Percentiles rank a stretch among this genome's conserved stretches.
phyloP scores from a whole-genome alignment of 768 basidiomycete genomes.

The Artomyces pyxidatus region DNA sequence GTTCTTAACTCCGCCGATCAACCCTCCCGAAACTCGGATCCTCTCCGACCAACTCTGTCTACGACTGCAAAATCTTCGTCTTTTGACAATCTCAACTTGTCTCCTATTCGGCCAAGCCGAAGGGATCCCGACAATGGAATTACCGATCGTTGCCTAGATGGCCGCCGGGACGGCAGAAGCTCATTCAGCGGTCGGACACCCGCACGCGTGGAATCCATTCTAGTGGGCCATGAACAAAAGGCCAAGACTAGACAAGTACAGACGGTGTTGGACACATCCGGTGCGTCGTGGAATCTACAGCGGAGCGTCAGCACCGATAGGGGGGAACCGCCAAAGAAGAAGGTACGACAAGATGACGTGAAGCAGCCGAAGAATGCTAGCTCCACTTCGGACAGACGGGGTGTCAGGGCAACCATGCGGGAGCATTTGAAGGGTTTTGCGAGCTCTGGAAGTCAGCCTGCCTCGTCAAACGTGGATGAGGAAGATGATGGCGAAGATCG shows the following conservation, averaged over 20 bases:
- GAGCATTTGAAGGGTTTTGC: constrained; percentile 46
- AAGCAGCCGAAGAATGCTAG: constrained; percentile 4
- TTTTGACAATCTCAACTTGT: too few species aligned
- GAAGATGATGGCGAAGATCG: constrained; percentile 16
- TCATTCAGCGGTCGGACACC: constrained; percentile 6
- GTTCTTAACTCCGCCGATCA: too few species aligned
- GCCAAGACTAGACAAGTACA: constrained; percentile 25
- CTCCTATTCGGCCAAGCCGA: too few species aligned
- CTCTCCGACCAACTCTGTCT: too few species aligned
- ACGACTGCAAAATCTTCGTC: too few species aligned
- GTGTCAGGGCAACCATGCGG: constrained; percentile 31
- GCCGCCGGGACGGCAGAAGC: too few species aligned
- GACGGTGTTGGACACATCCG: constrained; percentile 43
- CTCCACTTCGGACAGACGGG: constrained; percentile 10
- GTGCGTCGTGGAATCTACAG: constrained; percentile 41
- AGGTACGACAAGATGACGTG: constrained; percentile 18
- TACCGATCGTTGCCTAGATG: too few species aligned
- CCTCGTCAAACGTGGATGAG: constrained; percentile 11
- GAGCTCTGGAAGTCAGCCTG: constrained; percentile 34
- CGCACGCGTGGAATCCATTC: constrained; percentile 13
- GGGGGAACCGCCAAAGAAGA: constrained; percentile 30
- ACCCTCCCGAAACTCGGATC: too few species aligned
- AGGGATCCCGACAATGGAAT: not conserved
- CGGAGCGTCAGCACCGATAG: constrained; percentile 9
- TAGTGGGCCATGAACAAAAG: constrained; percentile 11